Evolutionary conservation across 2,329 filamentous ascomycete species (phyloP).

Genomic region (Graphilbum ipis-grandicollis): DNA sequence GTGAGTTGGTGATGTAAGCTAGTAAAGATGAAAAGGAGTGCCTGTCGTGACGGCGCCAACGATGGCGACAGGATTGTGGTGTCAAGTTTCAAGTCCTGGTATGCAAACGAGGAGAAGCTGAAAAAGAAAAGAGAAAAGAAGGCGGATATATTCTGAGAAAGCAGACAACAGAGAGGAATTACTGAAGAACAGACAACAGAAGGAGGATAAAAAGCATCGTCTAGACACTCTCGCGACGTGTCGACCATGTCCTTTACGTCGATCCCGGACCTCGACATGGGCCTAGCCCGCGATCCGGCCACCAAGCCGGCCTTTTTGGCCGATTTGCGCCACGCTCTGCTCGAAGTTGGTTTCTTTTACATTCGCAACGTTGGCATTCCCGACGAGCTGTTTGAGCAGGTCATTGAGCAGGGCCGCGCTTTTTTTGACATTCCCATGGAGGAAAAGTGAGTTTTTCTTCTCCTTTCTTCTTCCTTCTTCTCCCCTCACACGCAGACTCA

Average conservation of each 20-base stretch:
- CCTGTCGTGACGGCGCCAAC: too few species aligned
- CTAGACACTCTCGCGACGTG: too few species aligned
- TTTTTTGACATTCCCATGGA: constrained; percentile 64
- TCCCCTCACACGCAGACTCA: constrained; percentile 24
- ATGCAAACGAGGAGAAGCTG: too few species aligned
- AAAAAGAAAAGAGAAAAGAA: too few species aligned
- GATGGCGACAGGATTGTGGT: too few species aligned
- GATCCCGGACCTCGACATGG: constrained; percentile 64
- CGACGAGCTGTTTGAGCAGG: constrained; percentile 43
- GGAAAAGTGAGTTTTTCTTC: constrained; percentile 42
- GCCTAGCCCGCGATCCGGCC: constrained; percentile 40
- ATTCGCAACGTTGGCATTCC: constrained; percentile 64
- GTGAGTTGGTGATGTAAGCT: too few species aligned
- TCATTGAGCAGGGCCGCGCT: constrained; percentile 47
- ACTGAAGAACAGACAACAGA: too few species aligned
- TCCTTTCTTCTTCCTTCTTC: not conserved
- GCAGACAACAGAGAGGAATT: too few species aligned
- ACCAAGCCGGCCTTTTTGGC: constrained; percentile 58
- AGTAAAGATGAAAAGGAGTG: too few species aligned
- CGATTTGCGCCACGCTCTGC: constrained; percentile 54
- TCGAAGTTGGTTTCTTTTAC: constrained; percentile 82
- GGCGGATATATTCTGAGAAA: too few species aligned
- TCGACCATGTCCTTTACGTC: constrained; percentile 58
- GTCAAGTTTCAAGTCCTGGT: too few species aligned
- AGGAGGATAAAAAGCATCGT: too few species aligned